Evolutionary conservation across 1,139 yeast species (phyloP), one percentile per base, ranked within the genome.

Genomic region (Lodderomyces theae): DNA sequence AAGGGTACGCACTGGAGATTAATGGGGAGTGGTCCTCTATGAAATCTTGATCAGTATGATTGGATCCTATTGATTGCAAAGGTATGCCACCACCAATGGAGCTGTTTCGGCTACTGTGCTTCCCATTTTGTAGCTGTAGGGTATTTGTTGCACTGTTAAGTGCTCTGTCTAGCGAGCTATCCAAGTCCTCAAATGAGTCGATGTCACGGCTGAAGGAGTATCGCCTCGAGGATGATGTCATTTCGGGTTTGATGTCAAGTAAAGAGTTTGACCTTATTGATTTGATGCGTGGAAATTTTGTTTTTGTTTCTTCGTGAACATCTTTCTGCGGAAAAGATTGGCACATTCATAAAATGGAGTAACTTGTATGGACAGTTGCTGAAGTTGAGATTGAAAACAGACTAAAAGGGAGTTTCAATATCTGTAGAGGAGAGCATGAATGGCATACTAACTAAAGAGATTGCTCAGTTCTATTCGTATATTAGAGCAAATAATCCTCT

Each of bases 141-240:
- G 30, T 65, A 43, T 59, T 63, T 29, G 69, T 57, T 2, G 75
- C 76, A 35, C 64, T 59, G 46, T 66, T 58, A 45, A 72, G 57
- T 9, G 77, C 77, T 40, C 63, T 59, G 44, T 72, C 77, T 36
- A 72, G 55, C 21, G 76, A 66, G 35, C 51, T 54, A 41, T 72
- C 78, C 41, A 72, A 58, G 45, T 72, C 77, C 31, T 70, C 77
- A 49, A 69, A 64, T 12, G 69, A 59, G 37, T 64, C 69, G 35
- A 51, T 53, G 22, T 57, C 60, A 34, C 34, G 37, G 34, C 30
- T 26, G 12, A 35, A 33, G 17, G 43, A 37, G 28, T 19, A 36
- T 15, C 35, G 42, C 17, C 31, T 26, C 9, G 42, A 24, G 3
- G 41, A 34, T 12, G 41, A 35, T 28, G 34, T 35, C 35, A 21